Percentiles rank a stretch among this genome's conserved stretches.
Conservation (phyloP, 2,329 filamentous ascomycete species). For the Colletotrichum chrysophilum region DNA sequence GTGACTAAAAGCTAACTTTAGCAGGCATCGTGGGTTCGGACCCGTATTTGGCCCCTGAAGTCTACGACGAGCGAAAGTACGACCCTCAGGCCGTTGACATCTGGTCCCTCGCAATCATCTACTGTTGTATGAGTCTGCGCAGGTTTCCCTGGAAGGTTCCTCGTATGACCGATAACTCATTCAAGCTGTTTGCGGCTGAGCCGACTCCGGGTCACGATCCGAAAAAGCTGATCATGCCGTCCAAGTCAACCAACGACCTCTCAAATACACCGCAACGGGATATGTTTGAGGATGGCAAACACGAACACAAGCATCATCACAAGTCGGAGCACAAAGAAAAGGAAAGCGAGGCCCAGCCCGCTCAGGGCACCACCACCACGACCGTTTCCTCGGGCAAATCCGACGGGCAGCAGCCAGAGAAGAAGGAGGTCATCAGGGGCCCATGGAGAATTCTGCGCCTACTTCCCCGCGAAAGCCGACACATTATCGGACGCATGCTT, state of each 20-base stretch:
- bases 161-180: slow-evolving; percentile 89
- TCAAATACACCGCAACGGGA: slow-evolving; percentile 44
- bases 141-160: slow-evolving; percentile 98
- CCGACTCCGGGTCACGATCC: slow-evolving; percentile 78
- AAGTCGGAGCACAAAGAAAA: not conserved
- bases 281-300: slow-evolving; percentile 37
- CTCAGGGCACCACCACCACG: slow-evolving; percentile 24
- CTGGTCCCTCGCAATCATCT: slow-evolving; percentile 98
- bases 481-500: slow-evolving; percentile 92
- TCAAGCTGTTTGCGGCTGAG: slow-evolving; percentile 86
- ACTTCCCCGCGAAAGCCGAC: slow-evolving; percentile 85
- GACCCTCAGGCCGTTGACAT: slow-evolving; percentile 94
- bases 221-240: slow-evolving; percentile 53
- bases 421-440: slow-evolving; percentile 84
- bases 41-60: slow-evolving; percentile 94
- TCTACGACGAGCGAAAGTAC: slow-evolving; percentile 92
- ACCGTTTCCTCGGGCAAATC: not conserved
- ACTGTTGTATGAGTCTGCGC: slow-evolving; percentile 96
- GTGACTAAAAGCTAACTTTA: not conserved
- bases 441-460: slow-evolving; percentile 90
- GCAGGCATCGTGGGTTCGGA: slow-evolving; percentile 78
- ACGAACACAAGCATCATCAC: slow-evolving; percentile 24
- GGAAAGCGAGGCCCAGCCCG: slow-evolving; percentile 4
- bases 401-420: slow-evolving; percentile 42
- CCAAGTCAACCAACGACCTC: slow-evolving; percentile 50